Evolutionary conservation across 768 basidiomycete species (phyloP), one percentile per base, ranked within the genome.

Genomic region (Psilocybe subaeruginosa): DNA sequence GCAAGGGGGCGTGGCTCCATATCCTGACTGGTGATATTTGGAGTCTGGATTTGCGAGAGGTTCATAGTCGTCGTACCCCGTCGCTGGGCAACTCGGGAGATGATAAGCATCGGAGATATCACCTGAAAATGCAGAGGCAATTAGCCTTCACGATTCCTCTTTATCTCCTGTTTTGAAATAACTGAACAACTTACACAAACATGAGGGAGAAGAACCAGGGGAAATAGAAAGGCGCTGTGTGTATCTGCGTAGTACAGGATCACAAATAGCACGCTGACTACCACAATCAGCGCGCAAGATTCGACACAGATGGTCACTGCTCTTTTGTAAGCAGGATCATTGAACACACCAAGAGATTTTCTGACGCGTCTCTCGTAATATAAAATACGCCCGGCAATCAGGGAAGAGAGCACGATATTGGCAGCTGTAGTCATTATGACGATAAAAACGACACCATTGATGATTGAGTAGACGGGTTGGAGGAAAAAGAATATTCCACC

Each of bases 301-400:
- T 65, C 64, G 35, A 65, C 60, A 16, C 64, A 65, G 23, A 65
- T 59, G 4, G 57, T 49, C 12, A 61, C 29, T 17, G 43, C 55
- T n/a, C 53, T 43, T 30, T 14, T 50, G 53, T 61, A 65, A 11
- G 60, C 52, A 3, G 58, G 37, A n/a, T 23, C 49, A 17, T 39
- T 48, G 5, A 19, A 45, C 19, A 23, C 49, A 23, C 64, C 64
- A 4, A 62, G 39, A 41, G 23, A 33, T 16, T 56, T 51, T 5
- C 52, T 4, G 14, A 62, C 37, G 8, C 33, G 11, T 29, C 58
- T 14, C n/a, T 59, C 48, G 19, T 65, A 58, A 12, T 56, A 45
- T 3, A 65, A 17, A 3, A 65, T 30, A 9, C 60, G 64, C 2
- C 45, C 37, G 12, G 49, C 43, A 1, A 65, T 62, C 39, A 62